phyloP scores from a whole-genome alignment of 2,329 filamentous ascomycete genomes.

The Botryotinia calthae region DNA sequence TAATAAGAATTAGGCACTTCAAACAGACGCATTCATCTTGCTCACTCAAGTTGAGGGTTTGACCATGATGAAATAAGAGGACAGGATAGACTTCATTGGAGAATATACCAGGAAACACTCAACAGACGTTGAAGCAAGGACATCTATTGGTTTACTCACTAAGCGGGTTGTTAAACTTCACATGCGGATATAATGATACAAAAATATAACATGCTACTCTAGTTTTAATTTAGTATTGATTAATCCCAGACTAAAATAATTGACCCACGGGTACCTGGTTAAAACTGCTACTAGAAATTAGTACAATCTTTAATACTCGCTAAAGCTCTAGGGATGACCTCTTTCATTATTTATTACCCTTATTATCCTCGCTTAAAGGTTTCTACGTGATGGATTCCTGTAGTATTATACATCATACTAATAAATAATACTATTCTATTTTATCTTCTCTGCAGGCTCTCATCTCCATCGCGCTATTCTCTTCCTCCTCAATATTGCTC shows the following conservation, averaged over 20 bases:
- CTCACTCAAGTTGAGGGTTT: too few relatives aligned
- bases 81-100: not conserved
- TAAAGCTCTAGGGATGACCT: not conserved
- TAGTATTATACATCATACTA: not conserved
- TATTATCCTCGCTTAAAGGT: not conserved
- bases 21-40: too few relatives aligned
- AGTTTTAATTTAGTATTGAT: not conserved
- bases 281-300: not conserved
- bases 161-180: not conserved
- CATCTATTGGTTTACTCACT: not conserved
- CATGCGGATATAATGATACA: not conserved
- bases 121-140: not conserved
- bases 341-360: not conserved
- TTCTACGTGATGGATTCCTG: not conserved
- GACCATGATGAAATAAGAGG: not conserved
- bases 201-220: rapidly evolving
- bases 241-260: not conserved
- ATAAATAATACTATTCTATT: not conserved
- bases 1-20: not conserved
- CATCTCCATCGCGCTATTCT: not conserved
- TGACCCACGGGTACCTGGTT: not conserved
- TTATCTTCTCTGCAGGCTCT: not conserved
- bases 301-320: not conserved
- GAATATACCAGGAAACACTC: not conserved
- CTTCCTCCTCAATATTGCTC: not conserved